phyloP scores from a whole-genome alignment of 1,284 basidiomycete genomes.

The Austropuccinia psidii region DNA sequence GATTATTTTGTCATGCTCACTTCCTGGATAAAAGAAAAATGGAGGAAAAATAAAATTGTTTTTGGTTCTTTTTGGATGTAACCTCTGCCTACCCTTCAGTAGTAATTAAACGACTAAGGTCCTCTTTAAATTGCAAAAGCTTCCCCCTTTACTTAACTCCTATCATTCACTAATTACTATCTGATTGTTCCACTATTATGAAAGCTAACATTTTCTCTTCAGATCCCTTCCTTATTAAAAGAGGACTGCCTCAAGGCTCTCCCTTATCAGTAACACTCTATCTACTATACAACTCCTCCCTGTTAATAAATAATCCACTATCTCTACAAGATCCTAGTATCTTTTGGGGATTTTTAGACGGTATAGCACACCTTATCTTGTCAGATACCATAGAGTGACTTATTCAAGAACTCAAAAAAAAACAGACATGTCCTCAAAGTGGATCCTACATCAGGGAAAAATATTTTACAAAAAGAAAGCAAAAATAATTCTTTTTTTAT shows the following conservation, averaged over 20 bases:
- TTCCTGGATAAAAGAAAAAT: neutral
- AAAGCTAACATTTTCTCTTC: neutral
- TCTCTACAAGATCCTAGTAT: neutral
- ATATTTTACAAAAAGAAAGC: slow-evolving; percentile 19
- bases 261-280: neutral
- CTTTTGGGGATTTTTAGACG: slow-evolving; percentile 9
- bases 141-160: neutral
- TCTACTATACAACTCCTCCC: slow-evolving; percentile 9
- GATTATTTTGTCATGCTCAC: neutral
- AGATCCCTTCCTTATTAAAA: neutral
- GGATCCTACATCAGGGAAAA: neutral
- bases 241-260: slow-evolving; percentile 17
- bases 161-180: neutral
- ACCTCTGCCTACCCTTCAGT: slow-evolving; percentile 22
- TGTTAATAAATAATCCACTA: neutral
- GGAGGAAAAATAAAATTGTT: neutral
- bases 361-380: neutral
- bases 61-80: slow-evolving; percentile 2
- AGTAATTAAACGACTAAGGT: neutral
- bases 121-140: neutral
- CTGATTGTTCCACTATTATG: neutral
- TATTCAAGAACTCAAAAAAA: neutral
- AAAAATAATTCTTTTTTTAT: neutral
- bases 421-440: neutral
- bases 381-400: neutral